Evolutionary conservation across 768 basidiomycete species (phyloP), one percentile per base, ranked within the genome.

Genomic region (Rickenella mellea): DNA sequence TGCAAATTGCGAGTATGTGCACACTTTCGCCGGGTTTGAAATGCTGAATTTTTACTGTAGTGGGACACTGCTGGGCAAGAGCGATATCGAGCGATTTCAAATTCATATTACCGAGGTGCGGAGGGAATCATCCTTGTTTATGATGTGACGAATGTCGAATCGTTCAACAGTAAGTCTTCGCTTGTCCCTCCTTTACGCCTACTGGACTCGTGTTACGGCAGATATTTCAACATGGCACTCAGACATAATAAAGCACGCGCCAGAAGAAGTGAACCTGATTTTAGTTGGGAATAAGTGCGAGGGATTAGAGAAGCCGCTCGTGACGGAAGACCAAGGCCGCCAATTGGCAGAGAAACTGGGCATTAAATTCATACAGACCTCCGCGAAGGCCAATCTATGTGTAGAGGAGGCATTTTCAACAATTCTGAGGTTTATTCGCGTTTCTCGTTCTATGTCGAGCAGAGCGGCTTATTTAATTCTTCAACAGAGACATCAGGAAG

Each of bases 21-120:
- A 82, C 88, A 21, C 85, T 87, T 60, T 88, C 84, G 70, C 85
- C 90, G 86, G 79, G 83, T 15, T 70, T 88, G 36, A 78, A 79
- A 4, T 38, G 25, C 25, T 35, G 12, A 40, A 46, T 20, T 36
- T 2, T 19, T 25, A 4, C 9, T 36, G 21, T n/a, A 11, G n/a
- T 51, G 91, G 89, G 90, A 94, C 53, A 94, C 91, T 0, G 90
- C 92, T 37, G 94, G 94, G 0, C 94, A 98, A 60, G 96, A 99
- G 62, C 80, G 94, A 5, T 99, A 97, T 57, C 73, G 91, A 35
- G 94, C 92, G 3, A 83, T 99, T 51, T 97, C 96, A 4, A 84
- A 83, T 2, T 89, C 86, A 7, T 99, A 97, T 55, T 99, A 97
- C 56, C 76, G 94, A 22, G 86, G 85, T 2, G 85, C 85, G 32